phyloP scores from a whole-genome alignment of 495 filamentous ascomycete genomes.

The Hyaloscypha hepaticicola region DNA sequence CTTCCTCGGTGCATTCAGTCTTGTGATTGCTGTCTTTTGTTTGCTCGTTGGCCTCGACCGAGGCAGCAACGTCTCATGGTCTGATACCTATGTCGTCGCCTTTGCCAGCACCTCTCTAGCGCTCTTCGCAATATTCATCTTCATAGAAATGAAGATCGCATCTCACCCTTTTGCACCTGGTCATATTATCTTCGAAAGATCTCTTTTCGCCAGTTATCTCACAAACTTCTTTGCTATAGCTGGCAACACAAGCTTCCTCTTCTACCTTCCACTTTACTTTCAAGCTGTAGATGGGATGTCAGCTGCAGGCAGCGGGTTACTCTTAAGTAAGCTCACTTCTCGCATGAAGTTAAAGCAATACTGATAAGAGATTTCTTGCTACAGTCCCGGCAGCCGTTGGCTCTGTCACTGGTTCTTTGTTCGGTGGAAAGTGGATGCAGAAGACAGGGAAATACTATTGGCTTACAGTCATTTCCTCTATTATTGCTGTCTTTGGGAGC shows the following conservation, averaged over 20 bases:
- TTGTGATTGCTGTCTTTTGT: slow-evolving; percentile 68
- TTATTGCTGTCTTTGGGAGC: slow-evolving; percentile 49
- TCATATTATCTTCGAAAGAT: slow-evolving; percentile 72
- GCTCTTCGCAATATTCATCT: slow-evolving; percentile 65
- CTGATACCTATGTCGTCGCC: slow-evolving; percentile 54
- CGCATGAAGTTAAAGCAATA: neutral
- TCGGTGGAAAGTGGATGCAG: slow-evolving; percentile 70
- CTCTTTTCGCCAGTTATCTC: slow-evolving; percentile 65
- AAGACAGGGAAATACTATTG: slow-evolving; percentile 76
- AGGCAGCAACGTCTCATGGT: slow-evolving; percentile 75
- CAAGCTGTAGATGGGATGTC: slow-evolving; percentile 70
- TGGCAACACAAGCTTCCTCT: slow-evolving; percentile 62
- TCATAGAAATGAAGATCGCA: slow-evolving; percentile 71
- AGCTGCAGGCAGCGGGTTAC: slow-evolving; percentile 63
- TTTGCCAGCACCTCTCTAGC: slow-evolving; percentile 56
- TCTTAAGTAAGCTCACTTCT: slow-evolving; percentile 39
- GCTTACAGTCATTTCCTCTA: slow-evolving; percentile 63
- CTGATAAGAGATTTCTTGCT: neutral
- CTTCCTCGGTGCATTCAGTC: slow-evolving; percentile 70
- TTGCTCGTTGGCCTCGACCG: slow-evolving; percentile 76
- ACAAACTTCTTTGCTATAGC: slow-evolving; percentile 78
- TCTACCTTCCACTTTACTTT: slow-evolving; percentile 79
- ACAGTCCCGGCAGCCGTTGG: slow-evolving; percentile 60
- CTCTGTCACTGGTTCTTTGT: slow-evolving; percentile 66
- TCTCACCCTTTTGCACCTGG: slow-evolving; percentile 76